These are phyloP conservation scores for Candida ulmi DNA, from an alignment of 805 yeast genomes.

Conservation along the genomic window DNA sequence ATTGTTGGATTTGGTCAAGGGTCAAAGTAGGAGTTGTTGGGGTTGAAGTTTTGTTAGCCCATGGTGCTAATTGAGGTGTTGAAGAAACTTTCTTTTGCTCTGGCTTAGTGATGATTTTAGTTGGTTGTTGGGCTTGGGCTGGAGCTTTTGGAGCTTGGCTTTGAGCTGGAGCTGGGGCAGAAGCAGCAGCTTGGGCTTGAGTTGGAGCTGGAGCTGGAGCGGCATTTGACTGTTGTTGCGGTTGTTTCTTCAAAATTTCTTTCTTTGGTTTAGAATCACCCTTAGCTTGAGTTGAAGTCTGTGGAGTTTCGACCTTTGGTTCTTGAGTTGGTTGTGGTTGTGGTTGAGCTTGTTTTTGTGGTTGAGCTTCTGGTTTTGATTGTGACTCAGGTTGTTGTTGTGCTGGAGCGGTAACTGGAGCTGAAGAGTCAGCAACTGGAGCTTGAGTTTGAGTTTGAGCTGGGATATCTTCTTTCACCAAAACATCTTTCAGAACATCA, in stretches of 20 bases:
- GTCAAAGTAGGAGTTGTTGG: conserved; percentile 34
- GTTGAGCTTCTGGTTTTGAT: neutral
- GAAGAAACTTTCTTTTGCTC: conserved; percentile 5
- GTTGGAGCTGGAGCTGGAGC: too few relatives aligned
- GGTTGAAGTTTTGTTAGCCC: conserved; percentile 36
- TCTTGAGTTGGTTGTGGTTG: too few relatives aligned
- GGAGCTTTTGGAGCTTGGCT: neutral
- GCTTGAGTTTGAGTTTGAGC: neutral
- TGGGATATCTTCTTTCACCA: conserved; percentile 25
- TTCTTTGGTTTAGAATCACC: neutral
- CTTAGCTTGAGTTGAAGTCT: too few relatives aligned
- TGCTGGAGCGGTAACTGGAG: neutral
- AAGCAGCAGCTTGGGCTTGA: too few relatives aligned
- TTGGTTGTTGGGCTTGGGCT: neutral
- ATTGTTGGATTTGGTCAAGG: conserved; percentile 44
- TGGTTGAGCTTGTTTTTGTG: too few relatives aligned
- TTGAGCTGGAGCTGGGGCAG: too few relatives aligned
- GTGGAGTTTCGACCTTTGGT: too few relatives aligned
- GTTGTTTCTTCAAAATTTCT: conserved; percentile 1
- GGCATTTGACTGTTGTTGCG: neutral
- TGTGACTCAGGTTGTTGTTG: neutral
- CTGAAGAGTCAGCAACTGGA: neutral
- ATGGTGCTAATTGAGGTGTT: conserved; percentile 38
- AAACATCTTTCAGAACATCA: conserved; percentile 34
- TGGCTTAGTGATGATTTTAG: conserved; percentile 2